Base-by-base conservation (phyloP, 306 rosid species). In the Fragaria vesca region DNA sequence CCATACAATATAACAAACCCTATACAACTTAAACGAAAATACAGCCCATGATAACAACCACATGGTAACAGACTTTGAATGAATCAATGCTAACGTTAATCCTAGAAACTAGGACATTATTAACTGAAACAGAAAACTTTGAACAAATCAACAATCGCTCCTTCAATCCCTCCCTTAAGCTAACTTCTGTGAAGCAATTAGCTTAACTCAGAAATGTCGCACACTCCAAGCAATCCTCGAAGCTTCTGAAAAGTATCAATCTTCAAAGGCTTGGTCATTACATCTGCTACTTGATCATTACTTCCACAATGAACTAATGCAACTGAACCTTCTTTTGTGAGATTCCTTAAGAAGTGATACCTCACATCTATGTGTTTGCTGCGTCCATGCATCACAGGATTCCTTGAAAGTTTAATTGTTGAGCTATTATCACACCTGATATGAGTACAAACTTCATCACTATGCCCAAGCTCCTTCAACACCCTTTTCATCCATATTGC, bases 311-410 rank as follows among this genome's bases (percentile, higher is more conserved):
- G 40, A 1, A 12, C 40, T 28, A 62, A 62, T 0, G 8, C 18
- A 62, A 62, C 15, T 5, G 3, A 12, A 28, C 67, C 40, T 36
- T 42, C 78, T 3, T 60, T 60, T 16, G 70, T 38, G 48, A 75
- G 78, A 40, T 75, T 52, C 20, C 77, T n/a, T 1, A 75, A 20
- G 10, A 75, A 75, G 8, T 61, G 78, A 61, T 9, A 74, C 8
- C 70, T 15, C 1, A 58, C 58, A 21, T 24, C 3, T 40, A 61
- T 61, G 10, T 74, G 71, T 18, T 75, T 61, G 42, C 8, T 36
- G 1, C 70, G 36, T 6, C 78, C 60, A 42, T 75, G 70, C 21
- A 75, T 11, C 1, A 75, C 71, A 42, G 45, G 52, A 61, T 75
- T 61, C 0, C 13, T 75, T 0, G 69, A 75, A 20, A 61, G 78